Percentiles rank a stretch among this genome's conserved stretches.
Conservation (phyloP, 352 stramenopile species). For the Phytopythium aichiense region DNA sequence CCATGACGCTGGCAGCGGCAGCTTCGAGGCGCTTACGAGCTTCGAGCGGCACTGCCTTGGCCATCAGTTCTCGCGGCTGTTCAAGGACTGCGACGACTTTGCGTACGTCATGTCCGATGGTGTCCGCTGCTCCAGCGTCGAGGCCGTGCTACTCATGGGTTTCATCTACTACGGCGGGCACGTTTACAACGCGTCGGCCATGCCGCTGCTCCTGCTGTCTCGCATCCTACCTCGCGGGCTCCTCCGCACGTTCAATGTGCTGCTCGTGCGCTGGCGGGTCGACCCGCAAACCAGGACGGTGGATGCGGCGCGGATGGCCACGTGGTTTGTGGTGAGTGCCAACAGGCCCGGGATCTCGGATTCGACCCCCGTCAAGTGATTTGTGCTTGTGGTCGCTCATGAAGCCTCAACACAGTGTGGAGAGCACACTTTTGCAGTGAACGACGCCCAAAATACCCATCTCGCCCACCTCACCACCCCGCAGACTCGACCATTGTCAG, state of each 20-base stretch:
- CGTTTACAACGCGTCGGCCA: conserved; percentile 13
- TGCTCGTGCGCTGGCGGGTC: conserved; percentile 20
- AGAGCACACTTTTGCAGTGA: too few relatives aligned
- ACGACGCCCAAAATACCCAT: too few relatives aligned
- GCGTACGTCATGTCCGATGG: conserved; percentile 8
- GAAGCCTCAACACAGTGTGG: too few relatives aligned
- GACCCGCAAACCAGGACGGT: conserved; percentile 14
- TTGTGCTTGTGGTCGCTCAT: too few relatives aligned
- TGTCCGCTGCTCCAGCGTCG: conserved; percentile 11
- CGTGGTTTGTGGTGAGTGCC: conserved; percentile 22
- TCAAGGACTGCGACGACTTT: conserved; percentile 21
- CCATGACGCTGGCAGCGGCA: not conserved
- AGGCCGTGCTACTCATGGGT: conserved; percentile 13
- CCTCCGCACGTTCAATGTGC: conserved; percentile 21
- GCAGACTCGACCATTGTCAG: too few relatives aligned
- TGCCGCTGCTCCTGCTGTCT: conserved; percentile 18
- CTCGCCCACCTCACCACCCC: too few relatives aligned
- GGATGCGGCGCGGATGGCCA: conserved; percentile 14
- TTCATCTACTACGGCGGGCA: conserved; percentile 21
- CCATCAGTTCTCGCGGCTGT: conserved; percentile 11
- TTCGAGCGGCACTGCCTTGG: conserved; percentile 21
- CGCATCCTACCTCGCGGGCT: conserved; percentile 18
- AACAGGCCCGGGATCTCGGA: conserved; percentile 21
- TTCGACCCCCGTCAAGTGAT: conserved; percentile 1
- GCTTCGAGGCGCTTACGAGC: conserved; percentile 3